Evolutionary conservation across 2,329 filamentous ascomycete genomes (phyloP).

Genomic region (Zalaria sp.): DNA sequence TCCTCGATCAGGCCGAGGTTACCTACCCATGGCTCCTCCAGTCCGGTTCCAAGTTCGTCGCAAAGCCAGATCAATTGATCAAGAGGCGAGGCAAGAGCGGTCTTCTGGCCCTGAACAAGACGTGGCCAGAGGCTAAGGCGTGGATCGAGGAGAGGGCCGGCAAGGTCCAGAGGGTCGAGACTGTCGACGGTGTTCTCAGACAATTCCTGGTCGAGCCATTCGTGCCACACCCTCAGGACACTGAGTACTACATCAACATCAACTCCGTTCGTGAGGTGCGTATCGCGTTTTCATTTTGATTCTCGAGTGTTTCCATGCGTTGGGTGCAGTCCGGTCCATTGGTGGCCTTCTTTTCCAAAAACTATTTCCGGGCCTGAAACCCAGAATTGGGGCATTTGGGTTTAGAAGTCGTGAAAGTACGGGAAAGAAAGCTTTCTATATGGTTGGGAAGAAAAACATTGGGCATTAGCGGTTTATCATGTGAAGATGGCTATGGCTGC

Average conservation of each 20-base stretch:
- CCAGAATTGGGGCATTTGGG: no score
- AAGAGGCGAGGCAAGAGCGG: conserved; percentile 99
- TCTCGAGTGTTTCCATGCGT: neutral
- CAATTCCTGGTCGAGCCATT: conserved; percentile 98
- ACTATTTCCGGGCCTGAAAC: neutral
- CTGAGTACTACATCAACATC: conserved; percentile 99
- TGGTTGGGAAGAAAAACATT: neutral
- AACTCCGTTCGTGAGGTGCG: conserved; percentile 98
- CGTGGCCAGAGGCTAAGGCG: conserved; percentile 82
- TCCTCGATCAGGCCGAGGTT: conserved; percentile 90
- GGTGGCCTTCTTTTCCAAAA: neutral
- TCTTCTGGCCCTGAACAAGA: conserved; percentile 90
- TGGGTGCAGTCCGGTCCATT: conserved; percentile 1
- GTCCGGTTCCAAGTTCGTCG: conserved; percentile 79
- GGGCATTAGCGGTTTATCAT: neutral
- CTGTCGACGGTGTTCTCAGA: conserved; percentile 72
- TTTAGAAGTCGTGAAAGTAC: no score
- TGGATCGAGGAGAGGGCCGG: conserved; percentile 89
- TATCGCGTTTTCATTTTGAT: conserved; percentile 20
- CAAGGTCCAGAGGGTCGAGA: conserved; percentile 88
- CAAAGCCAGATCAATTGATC: conserved; percentile 99
- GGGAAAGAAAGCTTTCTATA: no score
- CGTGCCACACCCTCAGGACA: conserved; percentile 85
- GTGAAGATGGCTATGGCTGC: neutral
- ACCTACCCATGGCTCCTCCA: conserved; percentile 92